Percentiles rank a stretch among this genome's conserved stretches.
phyloP scores from a whole-genome alignment of 83 land plant species.

The Picea mariana region DNA sequence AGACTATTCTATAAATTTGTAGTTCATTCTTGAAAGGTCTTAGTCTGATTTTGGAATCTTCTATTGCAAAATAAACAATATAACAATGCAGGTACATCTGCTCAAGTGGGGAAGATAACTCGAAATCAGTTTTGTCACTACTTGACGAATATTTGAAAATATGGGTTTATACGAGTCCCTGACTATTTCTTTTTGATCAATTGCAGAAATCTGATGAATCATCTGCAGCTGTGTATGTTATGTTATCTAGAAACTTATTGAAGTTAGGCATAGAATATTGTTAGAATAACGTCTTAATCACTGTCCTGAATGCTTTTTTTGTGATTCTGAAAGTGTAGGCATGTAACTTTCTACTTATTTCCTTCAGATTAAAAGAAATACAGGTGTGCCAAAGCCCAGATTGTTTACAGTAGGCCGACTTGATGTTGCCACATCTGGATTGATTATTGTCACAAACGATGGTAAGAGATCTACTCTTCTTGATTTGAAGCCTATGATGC shows the following conservation, averaged over 20 bases:
- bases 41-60: not conserved
- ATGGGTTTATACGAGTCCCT: conserved; percentile 67
- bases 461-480: conserved; percentile 43
- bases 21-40: not conserved
- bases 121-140: conserved; percentile 75
- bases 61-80: too few relatives aligned
- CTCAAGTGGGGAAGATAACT: conserved; percentile 81
- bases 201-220: conserved; percentile 1
- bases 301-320: conserved; percentile 6
- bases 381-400: conserved; percentile 80
- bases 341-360: conserved; percentile 5
- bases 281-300: not conserved
- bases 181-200: conserved; percentile 1
- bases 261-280: not conserved
- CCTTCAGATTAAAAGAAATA: conserved; percentile 67
- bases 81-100: conserved; percentile 79
- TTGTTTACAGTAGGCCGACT: conserved; percentile 97
- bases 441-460: conserved; percentile 94
- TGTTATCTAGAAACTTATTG: not conserved
- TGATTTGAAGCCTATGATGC: not conserved
- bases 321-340: conserved; percentile 2
- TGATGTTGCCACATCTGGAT: conserved; percentile 98
- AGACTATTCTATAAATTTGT: not conserved
- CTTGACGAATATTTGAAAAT: conserved; percentile 78
- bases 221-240: not conserved